phyloP scores from a whole-genome alignment of 2,329 filamentous ascomycete species.

The Aspergillus amoenus region DNA sequence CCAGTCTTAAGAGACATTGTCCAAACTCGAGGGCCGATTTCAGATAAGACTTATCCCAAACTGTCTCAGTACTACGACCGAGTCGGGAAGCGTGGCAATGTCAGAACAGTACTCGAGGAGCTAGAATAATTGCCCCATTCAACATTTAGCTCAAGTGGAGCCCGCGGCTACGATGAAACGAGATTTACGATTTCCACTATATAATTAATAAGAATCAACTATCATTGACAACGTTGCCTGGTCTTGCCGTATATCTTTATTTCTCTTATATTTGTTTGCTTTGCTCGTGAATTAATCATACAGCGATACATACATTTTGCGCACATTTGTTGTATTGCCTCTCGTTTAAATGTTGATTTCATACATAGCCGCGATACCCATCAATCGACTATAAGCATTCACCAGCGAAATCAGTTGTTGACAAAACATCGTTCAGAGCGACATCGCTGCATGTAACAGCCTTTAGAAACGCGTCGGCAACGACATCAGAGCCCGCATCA shows the following conservation, averaged over 20 bases:
- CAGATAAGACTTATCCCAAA: conserved; percentile 28
- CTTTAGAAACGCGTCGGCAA: conserved; percentile 60
- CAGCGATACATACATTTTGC: neutral
- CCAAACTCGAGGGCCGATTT: conserved; percentile 23
- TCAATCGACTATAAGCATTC: conserved; percentile 24
- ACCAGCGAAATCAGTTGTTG: conserved; percentile 26
- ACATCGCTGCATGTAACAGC: conserved; percentile 53
- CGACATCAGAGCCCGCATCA: conserved; percentile 54
- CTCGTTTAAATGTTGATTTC: neutral
- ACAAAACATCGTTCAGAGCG: conserved; percentile 41
- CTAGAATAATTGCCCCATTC: neutral
- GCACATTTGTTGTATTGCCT: neutral
- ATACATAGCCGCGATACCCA: neutral
- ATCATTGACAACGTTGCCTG: neutral
- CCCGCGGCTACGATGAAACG: neutral
- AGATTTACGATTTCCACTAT: neutral
- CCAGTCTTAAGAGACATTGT: conserved; percentile 42
- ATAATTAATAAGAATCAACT: neutral
- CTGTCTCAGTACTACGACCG: conserved; percentile 39
- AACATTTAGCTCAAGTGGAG: neutral
- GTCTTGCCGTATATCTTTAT: too few relatives aligned
- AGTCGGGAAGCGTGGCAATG: conserved; percentile 39
- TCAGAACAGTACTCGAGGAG: conserved; percentile 33
- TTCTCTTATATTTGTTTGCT: neutral
- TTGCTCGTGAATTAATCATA: neutral